Conservation (phyloP, 2,329 filamentous ascomycete species). For the Colletotrichum tanaceti region DNA sequence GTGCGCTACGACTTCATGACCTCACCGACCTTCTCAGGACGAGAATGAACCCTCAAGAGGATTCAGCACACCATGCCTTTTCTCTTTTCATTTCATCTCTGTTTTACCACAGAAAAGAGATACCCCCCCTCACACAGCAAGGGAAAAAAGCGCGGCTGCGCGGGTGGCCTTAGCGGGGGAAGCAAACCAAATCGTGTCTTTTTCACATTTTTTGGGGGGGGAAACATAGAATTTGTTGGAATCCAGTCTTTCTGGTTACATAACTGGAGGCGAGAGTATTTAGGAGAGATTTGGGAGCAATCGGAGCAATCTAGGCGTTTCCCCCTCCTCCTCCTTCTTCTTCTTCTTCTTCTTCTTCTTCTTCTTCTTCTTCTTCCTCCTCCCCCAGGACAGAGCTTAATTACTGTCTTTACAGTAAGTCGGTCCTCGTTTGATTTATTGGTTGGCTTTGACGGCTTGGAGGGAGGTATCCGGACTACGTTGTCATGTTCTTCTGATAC, state of each 20-base stretch:
- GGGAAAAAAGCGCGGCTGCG: conserved; percentile 6
- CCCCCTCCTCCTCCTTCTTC: background rate
- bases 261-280: conserved; percentile 7
- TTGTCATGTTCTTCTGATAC: background rate
- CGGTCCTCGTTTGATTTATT: background rate
- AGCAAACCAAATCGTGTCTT: background rate
- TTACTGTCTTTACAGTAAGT: background rate
- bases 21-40: conserved; percentile 5
- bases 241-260: background rate
- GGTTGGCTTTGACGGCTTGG: background rate
- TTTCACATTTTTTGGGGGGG: background rate
- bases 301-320: conserved; percentile 37
- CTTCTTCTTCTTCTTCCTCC: background rate
- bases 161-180: conserved; percentile 7
- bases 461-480: background rate
- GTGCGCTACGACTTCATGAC: conserved; percentile 39
- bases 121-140: conserved; percentile 30
- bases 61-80: conserved; percentile 14
- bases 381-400: background rate
- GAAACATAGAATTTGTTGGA: conserved; percentile 27
- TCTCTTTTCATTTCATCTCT: background rate
- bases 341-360: background rate
- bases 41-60: conserved; percentile 16
- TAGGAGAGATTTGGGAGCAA: conserved; percentile 23
- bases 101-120: conserved; percentile 8